A percentile compares a stretch with the other conserved stretches of the same genome.
Evolutionary conservation across 192 early-diverging fungal genomes (phyloP).

Genomic region (Physocladia obscura): DNA sequence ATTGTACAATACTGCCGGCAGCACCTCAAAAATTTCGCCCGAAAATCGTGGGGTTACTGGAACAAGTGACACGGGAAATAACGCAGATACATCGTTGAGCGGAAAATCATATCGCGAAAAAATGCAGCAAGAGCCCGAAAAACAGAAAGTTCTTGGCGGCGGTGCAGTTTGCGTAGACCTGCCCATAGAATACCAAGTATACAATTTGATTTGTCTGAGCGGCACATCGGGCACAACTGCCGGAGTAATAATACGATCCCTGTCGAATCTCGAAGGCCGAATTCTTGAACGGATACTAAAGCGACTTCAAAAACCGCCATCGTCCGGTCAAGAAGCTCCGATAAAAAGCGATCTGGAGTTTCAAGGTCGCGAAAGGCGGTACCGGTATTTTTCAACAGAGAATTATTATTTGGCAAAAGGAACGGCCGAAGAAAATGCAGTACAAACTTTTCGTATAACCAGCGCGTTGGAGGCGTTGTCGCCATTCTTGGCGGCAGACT

Average conservation of each 20-base stretch:
- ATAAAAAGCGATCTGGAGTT: conserved; percentile 56
- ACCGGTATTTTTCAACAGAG: conserved; percentile 59
- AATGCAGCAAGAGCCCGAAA: conserved; percentile 27
- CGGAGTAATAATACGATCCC: conserved; percentile 48
- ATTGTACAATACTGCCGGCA: conserved; percentile 27
- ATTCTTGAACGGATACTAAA: conserved; percentile 53
- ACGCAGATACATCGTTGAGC: neutral
- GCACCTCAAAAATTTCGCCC: neutral
- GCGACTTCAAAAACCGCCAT: conserved; percentile 39
- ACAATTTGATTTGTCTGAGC: conserved; percentile 49
- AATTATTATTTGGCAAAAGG: conserved; percentile 25
- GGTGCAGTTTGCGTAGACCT: conserved; percentile 56
- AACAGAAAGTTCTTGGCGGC: conserved; percentile 35
- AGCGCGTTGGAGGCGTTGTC: neutral
- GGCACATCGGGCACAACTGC: conserved; percentile 56
- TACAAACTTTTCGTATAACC: neutral
- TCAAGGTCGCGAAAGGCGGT: conserved; percentile 61
- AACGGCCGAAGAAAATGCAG: neutral
- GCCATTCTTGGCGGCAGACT: neutral
- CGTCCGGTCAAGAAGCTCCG: conserved; percentile 23
- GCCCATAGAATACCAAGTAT: conserved; percentile 66
- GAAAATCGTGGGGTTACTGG: neutral
- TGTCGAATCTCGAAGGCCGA: conserved; percentile 51
- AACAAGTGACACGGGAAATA: neutral
- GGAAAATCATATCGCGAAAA: conserved; percentile 21